Percentiles rank a stretch among this genome's conserved stretches.
phyloP scores from a whole-genome alignment of 176 grass and related monocot genomes.

The Zoysia japonica region DNA sequence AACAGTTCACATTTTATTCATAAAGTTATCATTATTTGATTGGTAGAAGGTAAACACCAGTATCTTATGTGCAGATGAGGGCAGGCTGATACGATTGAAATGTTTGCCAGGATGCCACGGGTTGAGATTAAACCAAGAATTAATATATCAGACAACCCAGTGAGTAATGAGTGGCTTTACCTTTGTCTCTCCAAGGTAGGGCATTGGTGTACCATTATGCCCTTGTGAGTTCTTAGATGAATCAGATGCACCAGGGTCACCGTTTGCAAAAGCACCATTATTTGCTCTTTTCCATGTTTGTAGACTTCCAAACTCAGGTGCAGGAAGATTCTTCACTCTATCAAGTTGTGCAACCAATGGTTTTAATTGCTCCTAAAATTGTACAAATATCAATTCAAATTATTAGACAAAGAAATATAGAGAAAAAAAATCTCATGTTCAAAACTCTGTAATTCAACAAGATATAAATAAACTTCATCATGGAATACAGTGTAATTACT shows the following conservation, averaged over 20 bases:
- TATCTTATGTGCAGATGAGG: not conserved
- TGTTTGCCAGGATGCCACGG: not conserved
- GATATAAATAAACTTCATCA: constrained; percentile 12
- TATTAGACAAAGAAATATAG: constrained; percentile 7
- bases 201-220: constrained; percentile 92
- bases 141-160: constrained; percentile 27
- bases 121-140: not conserved
- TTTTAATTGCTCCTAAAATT: constrained; percentile 84
- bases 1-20: not conserved
- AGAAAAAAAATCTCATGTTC: constrained; percentile 16
- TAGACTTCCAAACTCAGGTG: constrained; percentile 92
- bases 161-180: constrained; percentile 42
- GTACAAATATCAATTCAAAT: constrained; percentile 12
- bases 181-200: constrained; percentile 83
- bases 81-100: constrained; percentile 15
- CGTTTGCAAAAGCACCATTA: constrained; percentile 51
- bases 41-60: not conserved
- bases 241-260: constrained; percentile 65
- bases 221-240: constrained; percentile 68
- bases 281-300: constrained; percentile 90
- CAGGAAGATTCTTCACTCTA: constrained; percentile 85
- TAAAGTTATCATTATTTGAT: not conserved
- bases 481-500: not conserved
- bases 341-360: constrained; percentile 66
- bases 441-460: not conserved